These are phyloP conservation scores for Mycena pura DNA, from an alignment of 768 basidiomycete genomes.

Conservation along the genomic window DNA sequence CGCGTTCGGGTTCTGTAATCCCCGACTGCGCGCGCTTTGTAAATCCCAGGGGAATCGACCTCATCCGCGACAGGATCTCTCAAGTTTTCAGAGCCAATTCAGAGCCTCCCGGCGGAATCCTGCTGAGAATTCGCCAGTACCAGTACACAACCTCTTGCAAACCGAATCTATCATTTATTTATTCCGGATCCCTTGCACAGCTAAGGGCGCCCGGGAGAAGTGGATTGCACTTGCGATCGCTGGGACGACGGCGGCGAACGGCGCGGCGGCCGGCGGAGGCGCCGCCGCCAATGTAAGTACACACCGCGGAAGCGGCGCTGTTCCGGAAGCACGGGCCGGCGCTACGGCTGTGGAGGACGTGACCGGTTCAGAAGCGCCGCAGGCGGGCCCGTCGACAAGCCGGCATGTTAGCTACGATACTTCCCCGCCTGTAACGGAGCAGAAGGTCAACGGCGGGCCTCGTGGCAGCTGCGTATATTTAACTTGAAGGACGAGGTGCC, in stretches of 20 bases:
- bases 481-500: conserved; percentile 59
- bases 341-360: conserved; percentile 19
- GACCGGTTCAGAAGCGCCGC: conserved; percentile 17
- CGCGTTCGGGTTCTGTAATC: no score
- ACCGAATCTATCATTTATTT: no score
- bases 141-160: no score
- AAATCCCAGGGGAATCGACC: no score
- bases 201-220: no score
- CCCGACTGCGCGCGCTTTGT: no score
- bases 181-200: no score
- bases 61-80: no score
- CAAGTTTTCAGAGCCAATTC: no score
- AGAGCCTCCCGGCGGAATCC: no score
- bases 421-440: conserved; percentile 58
- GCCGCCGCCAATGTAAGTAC: conserved; percentile 78
- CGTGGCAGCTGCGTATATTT: conserved; percentile 74
- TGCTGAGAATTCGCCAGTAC: no score
- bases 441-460: conserved; percentile 74
- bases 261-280: conserved; percentile 56
- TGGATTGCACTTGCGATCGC: conserved; percentile 68
- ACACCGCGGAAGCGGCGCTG: conserved; percentile 61
- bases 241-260: no score
- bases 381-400: conserved; percentile 40
- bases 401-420: conserved; percentile 53
- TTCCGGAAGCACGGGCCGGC: conserved; percentile 30